Evolutionary conservation across 1,284 basidiomycete species (phyloP).

Genomic region (Leccinum fallax): DNA sequence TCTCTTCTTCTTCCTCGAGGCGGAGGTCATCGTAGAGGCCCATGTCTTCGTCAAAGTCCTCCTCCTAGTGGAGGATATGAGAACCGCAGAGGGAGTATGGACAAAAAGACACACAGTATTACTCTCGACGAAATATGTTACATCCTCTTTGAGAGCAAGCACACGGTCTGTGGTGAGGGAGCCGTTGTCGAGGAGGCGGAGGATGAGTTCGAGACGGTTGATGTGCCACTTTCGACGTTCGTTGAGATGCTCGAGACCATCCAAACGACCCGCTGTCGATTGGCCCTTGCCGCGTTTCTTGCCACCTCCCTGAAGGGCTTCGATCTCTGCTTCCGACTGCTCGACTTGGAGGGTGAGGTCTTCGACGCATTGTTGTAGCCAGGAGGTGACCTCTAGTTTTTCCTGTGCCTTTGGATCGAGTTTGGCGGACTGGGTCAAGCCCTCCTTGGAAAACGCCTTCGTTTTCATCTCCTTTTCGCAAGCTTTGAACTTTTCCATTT

Average conservation of each 20-base stretch:
- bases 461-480: slow-evolving; percentile 99
- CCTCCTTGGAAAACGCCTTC: slow-evolving; percentile 99
- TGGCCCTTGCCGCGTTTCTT: slow-evolving; percentile 81
- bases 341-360: slow-evolving; percentile 94
- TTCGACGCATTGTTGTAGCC: slow-evolving; percentile 88
- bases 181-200: slow-evolving; percentile 94
- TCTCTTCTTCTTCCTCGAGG: slow-evolving; percentile 96
- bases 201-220: slow-evolving; percentile 88
- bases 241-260: slow-evolving; percentile 87
- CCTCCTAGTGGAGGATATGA: slow-evolving; percentile 63
- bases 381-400: slow-evolving; percentile 88
- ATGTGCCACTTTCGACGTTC: slow-evolving; percentile 98
- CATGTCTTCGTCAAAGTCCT: slow-evolving; percentile 97
- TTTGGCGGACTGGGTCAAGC: slow-evolving; percentile 91
- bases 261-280: slow-evolving; percentile 69
- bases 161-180: slow-evolving; percentile 85
- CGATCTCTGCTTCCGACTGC: slow-evolving; percentile 93
- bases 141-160: slow-evolving; percentile 88
- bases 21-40: slow-evolving; percentile 99
- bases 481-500: slow-evolving; percentile 99
- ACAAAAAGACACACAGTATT: slow-evolving; percentile 74
- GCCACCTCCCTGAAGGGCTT: slow-evolving; percentile 80
- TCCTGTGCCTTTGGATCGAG: slow-evolving; percentile 97
- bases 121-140: slow-evolving; percentile 95
- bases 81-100: slow-evolving; percentile 18